Conservation (phyloP, 179 eudicot genomes). For the Corrigiola litoralis region DNA sequence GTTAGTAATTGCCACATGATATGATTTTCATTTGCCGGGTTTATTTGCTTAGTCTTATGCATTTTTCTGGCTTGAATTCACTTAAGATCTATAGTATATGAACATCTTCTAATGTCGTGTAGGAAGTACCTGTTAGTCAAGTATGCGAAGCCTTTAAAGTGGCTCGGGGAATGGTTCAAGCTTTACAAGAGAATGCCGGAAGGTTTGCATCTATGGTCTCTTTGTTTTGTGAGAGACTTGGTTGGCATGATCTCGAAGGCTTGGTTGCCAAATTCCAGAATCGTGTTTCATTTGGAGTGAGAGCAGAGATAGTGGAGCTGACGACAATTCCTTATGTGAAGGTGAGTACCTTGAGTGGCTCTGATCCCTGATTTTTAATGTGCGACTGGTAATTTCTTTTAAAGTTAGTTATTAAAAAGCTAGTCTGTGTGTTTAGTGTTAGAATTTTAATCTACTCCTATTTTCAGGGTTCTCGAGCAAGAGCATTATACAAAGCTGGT, state of each 20-base stretch:
- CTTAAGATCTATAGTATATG: conserved; percentile 1
- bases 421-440: conserved; percentile 1
- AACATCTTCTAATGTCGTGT: conserved; percentile 18
- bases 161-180: conserved; percentile 97
- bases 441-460: background rate
- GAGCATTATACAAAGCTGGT: conserved; percentile 93
- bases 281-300: conserved; percentile 96
- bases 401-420: background rate
- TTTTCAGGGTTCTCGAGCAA: conserved; percentile 90
- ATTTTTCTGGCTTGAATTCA: background rate
- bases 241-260: conserved; percentile 97
- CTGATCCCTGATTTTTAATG: background rate
- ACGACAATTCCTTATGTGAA: conserved; percentile 88
- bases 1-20: background rate
- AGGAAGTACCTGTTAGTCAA: conserved; percentile 88
- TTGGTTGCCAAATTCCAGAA: conserved; percentile 91
- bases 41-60: background rate
- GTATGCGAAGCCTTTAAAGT: conserved; percentile 96
- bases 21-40: background rate
- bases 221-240: conserved; percentile 98
- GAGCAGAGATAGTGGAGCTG: conserved; percentile 98
- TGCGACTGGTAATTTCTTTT: background rate
- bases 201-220: conserved; percentile 98
- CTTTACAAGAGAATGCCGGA: conserved; percentile 99
- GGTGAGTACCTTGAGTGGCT: conserved; percentile 34